phyloP scores from a whole-genome alignment of 257 asterid genomes.

The Ehretia macrophylla region DNA sequence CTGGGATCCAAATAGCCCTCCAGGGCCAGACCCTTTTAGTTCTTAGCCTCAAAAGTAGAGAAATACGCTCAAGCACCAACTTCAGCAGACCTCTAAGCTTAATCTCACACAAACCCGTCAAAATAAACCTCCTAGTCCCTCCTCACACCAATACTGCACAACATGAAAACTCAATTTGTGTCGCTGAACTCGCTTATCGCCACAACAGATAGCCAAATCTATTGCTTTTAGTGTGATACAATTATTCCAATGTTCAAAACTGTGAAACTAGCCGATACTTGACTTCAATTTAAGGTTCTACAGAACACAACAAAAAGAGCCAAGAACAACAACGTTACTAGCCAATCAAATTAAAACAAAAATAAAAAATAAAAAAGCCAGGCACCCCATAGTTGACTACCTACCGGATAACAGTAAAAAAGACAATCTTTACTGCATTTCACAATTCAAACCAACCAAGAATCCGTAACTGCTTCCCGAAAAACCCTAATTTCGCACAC shows the following conservation, averaged over 20 bases:
- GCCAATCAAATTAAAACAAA: not conserved
- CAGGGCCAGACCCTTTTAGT: conserved; percentile 26
- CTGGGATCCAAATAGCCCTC: conserved; percentile 36
- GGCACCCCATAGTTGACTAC: too few species aligned
- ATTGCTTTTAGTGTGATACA: not conserved
- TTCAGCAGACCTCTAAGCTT: not conserved
- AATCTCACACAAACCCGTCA: conserved; percentile 3
- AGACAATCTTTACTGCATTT: not conserved
- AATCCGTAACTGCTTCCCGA: conserved; percentile 9
- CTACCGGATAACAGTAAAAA: not conserved
- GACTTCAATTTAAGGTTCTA: too few species aligned
- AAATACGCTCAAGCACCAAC: not conserved
- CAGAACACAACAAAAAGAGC: not conserved
- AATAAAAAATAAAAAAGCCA: too few species aligned
- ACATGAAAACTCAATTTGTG: not conserved
- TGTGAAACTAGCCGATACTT: not conserved
- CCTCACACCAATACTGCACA: conserved; percentile 10
- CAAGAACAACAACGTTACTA: not conserved
- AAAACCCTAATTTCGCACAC: conserved; percentile 23
- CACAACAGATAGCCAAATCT: not conserved
- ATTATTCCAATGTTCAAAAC: not conserved
- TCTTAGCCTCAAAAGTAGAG: not conserved
- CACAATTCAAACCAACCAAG: not conserved
- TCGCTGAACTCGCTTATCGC: not conserved
- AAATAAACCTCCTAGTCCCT: conserved; percentile 4